Conservation (phyloP, 2,329 filamentous ascomycete genomes). For the Fusarium xyrophilum region DNA sequence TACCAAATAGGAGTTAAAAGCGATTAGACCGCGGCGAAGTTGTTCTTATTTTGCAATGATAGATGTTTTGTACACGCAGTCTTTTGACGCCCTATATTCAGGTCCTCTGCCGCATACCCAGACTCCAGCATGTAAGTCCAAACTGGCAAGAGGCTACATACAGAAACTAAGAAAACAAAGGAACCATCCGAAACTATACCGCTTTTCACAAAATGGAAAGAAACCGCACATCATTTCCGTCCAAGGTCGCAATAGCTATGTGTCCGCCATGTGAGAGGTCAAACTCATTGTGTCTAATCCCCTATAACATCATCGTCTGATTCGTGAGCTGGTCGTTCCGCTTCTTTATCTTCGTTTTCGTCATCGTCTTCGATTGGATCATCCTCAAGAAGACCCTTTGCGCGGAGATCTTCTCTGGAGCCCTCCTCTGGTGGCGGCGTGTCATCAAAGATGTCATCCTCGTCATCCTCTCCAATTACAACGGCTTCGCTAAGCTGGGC, state of each 20-base stretch:
- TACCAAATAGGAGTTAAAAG: background rate
- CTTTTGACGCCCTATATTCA: slow-evolving; percentile 27
- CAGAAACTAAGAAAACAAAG: slow-evolving; percentile 20
- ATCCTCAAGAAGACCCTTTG: slow-evolving; percentile 62
- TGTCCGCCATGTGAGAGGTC: slow-evolving; percentile 12
- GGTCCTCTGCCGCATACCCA: slow-evolving; percentile 32
- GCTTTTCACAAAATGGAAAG: slow-evolving; percentile 10
- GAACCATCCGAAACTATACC: background rate
- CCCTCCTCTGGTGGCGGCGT: slow-evolving; percentile 64
- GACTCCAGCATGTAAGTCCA: slow-evolving; percentile 32
- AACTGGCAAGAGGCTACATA: slow-evolving; percentile 22
- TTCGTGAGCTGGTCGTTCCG: slow-evolving; percentile 45
- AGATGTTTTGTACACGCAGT: slow-evolving; percentile 24
- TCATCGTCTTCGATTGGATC: slow-evolving; percentile 51
- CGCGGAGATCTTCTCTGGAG: slow-evolving; percentile 63
- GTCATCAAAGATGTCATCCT: slow-evolving; percentile 55
- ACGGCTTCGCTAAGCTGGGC: slow-evolving; percentile 53
- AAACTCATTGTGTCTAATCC: slow-evolving; percentile 46
- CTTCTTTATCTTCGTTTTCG: slow-evolving; percentile 44
- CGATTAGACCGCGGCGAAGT: slow-evolving; percentile 3
- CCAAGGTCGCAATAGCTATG: slow-evolving; percentile 21
- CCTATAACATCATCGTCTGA: slow-evolving; percentile 56
- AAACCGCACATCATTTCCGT: slow-evolving; percentile 21
- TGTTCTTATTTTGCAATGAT: slow-evolving; percentile 12
- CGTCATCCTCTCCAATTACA: slow-evolving; percentile 50